Evolutionary conservation across 73 alveolate species (phyloP).

Genomic region (Breviolum minutum): DNA sequence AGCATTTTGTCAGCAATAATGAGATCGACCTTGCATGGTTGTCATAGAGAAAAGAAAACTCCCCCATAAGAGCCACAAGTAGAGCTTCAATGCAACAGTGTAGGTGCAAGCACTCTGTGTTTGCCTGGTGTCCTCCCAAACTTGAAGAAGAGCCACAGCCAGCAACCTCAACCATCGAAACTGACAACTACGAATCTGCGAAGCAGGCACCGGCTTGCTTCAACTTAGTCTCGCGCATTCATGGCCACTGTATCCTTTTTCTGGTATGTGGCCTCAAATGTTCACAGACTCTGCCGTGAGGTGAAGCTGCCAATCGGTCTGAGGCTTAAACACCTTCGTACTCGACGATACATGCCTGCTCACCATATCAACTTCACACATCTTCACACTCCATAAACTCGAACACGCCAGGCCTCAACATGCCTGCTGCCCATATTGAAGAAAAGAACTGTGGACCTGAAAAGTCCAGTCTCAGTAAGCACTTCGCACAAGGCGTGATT

Average conservation of each 20-base stretch:
- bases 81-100: neutral
- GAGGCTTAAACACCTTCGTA: constrained; percentile 18
- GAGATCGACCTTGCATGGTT: constrained; percentile 10
- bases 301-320: neutral
- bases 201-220: neutral
- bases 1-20: constrained; percentile 62
- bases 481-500: neutral
- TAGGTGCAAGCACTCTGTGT: neutral
- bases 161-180: neutral
- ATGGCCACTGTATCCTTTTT: constrained; percentile 42
- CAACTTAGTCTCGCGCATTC: constrained; percentile 8
- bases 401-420: constrained; percentile 31
- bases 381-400: neutral
- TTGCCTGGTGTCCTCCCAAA: constrained; percentile 43
- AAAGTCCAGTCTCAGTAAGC: neutral
- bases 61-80: neutral
- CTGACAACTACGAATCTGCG: neutral
- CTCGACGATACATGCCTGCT: constrained; percentile 37
- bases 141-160: constrained; percentile 1
- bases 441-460: constrained; percentile 19
- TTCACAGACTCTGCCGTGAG: no score
- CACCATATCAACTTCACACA: neutral
- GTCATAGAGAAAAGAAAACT: neutral
- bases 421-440: constrained; percentile 69
- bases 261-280: constrained; percentile 24